Base-by-base conservation (phyloP, 2,329 filamentous ascomycete genomes). In the Escovopsis sp. region DNA sequence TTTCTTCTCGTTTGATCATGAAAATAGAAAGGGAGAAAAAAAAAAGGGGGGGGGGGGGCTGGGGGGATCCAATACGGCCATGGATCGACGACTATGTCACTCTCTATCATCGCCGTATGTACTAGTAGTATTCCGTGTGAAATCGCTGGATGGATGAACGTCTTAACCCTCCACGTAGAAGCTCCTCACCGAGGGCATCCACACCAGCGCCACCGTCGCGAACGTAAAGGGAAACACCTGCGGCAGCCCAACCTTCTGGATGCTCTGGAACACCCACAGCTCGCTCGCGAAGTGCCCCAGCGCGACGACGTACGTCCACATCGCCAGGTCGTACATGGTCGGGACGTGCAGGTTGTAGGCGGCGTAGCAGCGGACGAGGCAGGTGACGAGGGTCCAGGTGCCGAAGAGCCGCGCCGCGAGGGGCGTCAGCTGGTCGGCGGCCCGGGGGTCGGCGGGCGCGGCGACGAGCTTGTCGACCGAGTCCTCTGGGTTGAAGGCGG, bases 301-400 rank as follows among this genome's bases (percentile, higher is more conserved):
- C 1, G 87, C 87, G 37, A 93, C 67, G 1, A 74, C 68, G 54
- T 88, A 93, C 7, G 82, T 90, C 70, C 79, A 83, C 45, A 90
- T 62, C 13, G 79, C 79, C 39, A 94, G 64, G 54, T 90, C 72
- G 56, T 92, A 94, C 36, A 87, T 65, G 31, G 71, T 68, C 1
- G 72, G 70, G 41, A 84, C 68, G 44, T 74, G 65, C 43, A 93
- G 73, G 55, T 92, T 68, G 61, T 92, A 93, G 25, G 83, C 82
- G 4, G 84, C 83, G 52, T 92, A 92, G 45, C 86, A 62, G 35
- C 87, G 74, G 31, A 93, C 69, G 34, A 93, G 62, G 39, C 76
- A 72, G 5, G 80, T 78, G 39, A 93, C 65, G 39, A 88, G 68
- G 0, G 87, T 92, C 78, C 86, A 94, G 21, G 83, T 90, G 36